Base-by-base conservation (phyloP, 257 asterid species). In the Solanum clarkiae region DNA sequence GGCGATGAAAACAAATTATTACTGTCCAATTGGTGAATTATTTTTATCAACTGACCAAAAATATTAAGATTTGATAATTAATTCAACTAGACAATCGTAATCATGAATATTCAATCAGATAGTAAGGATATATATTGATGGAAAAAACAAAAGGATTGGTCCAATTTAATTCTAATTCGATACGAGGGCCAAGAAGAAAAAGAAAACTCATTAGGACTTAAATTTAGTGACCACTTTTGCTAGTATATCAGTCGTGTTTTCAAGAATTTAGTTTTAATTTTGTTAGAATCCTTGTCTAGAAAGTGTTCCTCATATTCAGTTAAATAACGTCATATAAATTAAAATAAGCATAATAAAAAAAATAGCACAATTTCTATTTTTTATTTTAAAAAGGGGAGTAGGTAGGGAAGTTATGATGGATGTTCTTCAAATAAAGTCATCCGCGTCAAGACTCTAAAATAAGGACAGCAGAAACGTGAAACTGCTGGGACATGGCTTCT, bases 221-320 rank as follows among this genome's bases (percentile, higher is more conserved):
- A 63, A 32, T 68, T 57, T 7, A 16, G 3, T 16, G 49, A 32
- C 45, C n/a, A 66, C 45, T 66, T 29, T 26, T 65, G 71, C 74
- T 65, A 65, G 11, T 24, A 3, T 13, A 29, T 66, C 74, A 66
- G 12, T 66, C 74, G 7, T 66, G 12, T 66, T 66, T 66, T 26
- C 7, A 24, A 26, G 16, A 63, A 2, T 26, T 26, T 24, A 26
- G 71, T 7, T 26, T 65, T 65, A 65, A 65, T 20, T 29, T 65
- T 1, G 0, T 62, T 24, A 62, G 17, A 62, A 12, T 51, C 12
- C 15, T 13, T 1, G 16, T 13, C 7, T 12, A 51, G 4, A 49
- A 2, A 49, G 10, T 1, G 5, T 17, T 56, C 0, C 1, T 17
- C 10, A 2, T 22, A n/a, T 62, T 0, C 1, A 22, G 2, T 62